Evolutionary conservation across 108 stramenopile species (phyloP), one percentile per base, ranked within the genome.

Genomic region (Pseudonitzschia multiseries): DNA sequence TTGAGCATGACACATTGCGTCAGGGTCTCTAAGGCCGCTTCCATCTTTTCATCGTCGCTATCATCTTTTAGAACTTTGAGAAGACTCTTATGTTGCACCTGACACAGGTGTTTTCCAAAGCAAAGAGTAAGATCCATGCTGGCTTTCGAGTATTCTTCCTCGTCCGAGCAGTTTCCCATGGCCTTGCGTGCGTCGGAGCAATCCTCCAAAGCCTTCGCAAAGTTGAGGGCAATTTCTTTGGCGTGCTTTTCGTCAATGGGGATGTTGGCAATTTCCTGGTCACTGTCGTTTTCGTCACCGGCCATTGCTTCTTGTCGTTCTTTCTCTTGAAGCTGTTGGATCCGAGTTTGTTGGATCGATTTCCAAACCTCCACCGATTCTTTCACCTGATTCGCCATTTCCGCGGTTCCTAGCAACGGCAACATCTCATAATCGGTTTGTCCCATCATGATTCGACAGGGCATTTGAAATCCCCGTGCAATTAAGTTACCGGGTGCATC

Each of bases 51-150:
- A 53, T 88, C 85, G 29, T 77, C 70, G 17, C n/a, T 46, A 29
- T 79, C 84, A 18, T 83, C 68, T 26, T 68, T 73, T 60, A 96
- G 70, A 40, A 77, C 74, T 27, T 83, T 76, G 9, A 75, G 12
- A 27, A 95, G 69, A 69, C 76, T 78, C 41, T 70, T 60, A 67
- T 93, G 88, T 70, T 96, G 95, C 8, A 96, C 73, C 17, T 93
- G 89, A 81, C 97, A 97, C 33, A 90, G 72, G 40, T 82, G 71
- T 59, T 90, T 81, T 26, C 84, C 95, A 72, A 93, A 84, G 73
- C 97, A 95, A 57, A 89, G 86, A 26, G 91, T 96, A 73, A 97
- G 83, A 40, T 88, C 97, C 79, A 95, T 77, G 51, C 82, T 85
- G 12, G 94, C 93, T 56, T 79, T 84, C 20, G 79, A 40, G 66